Percentiles rank a stretch among this genome's conserved stretches.
These are phyloP conservation scores for Eimeria sp. DNA, from an alignment of 169 alveolate species.

Conservation along the genomic window DNA sequence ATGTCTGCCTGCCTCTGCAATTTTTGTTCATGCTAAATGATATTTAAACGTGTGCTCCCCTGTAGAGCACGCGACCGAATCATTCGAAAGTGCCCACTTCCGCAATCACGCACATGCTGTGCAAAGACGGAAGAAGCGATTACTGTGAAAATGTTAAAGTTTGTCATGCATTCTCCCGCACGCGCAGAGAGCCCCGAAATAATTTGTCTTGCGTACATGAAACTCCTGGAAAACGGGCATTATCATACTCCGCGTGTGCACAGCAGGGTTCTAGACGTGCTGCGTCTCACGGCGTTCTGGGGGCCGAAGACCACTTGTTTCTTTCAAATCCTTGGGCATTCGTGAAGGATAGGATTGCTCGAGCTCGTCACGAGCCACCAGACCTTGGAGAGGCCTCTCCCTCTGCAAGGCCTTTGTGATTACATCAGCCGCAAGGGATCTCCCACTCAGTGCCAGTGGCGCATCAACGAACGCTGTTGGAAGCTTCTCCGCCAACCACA, in stretches of 20 bases:
- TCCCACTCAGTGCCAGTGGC: constrained; percentile 55
- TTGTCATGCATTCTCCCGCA: background rate
- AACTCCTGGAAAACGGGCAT: background rate
- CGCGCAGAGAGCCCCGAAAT: background rate
- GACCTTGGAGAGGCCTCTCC: constrained; percentile 3
- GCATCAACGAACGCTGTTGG: constrained; percentile 68
- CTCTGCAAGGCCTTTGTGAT: constrained; percentile 26
- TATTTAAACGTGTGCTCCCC: background rate
- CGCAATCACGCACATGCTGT: background rate
- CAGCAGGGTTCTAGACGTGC: background rate
- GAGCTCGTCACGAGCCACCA: background rate
- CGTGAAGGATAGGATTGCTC: background rate
- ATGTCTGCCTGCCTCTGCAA: background rate
- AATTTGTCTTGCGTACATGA: background rate
- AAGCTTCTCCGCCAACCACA: constrained; percentile 69
- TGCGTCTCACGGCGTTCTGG: background rate
- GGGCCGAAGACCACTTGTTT: background rate
- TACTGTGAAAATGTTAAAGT: background rate
- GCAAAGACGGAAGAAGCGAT: background rate
- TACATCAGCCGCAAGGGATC: constrained; percentile 52
- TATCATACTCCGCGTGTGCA: background rate
- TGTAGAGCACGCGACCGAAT: background rate
- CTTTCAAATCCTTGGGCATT: background rate
- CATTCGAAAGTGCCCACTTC: background rate
- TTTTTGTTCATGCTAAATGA: background rate